Conservation (phyloP, 805 yeast species). For the Starmera amethionina region DNA sequence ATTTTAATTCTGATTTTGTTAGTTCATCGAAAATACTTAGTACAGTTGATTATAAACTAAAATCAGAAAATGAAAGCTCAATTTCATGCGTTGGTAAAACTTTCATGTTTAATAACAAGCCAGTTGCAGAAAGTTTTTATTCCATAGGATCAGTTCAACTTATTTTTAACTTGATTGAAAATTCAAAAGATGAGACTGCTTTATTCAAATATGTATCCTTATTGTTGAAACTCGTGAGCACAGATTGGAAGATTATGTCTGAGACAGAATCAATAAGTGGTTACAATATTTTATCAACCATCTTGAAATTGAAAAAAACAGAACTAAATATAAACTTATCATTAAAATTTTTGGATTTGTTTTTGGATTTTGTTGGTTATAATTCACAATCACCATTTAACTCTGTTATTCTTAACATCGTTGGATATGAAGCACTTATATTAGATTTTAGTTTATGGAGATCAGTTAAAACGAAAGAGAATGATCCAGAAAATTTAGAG, state of each 20-base stretch:
- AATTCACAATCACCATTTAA: constrained; percentile 38
- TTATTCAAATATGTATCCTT: constrained; percentile 27
- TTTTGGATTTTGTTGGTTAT: constrained; percentile 49
- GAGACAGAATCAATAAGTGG: constrained; percentile 57
- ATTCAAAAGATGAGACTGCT: constrained; percentile 23
- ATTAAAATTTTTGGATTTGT: constrained; percentile 35
- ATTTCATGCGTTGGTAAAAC: constrained; percentile 4
- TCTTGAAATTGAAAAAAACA: constrained; percentile 36
- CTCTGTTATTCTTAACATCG: constrained; percentile 45
- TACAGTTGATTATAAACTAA: background rate
- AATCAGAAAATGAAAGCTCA: constrained; percentile 1
- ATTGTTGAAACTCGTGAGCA: constrained; percentile 33
- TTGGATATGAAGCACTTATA: constrained; percentile 48
- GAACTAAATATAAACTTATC: constrained; percentile 19
- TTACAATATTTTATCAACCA: constrained; percentile 44
- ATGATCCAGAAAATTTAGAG: constrained; percentile 22
- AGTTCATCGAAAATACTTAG: background rate
- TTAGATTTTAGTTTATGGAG: constrained; percentile 58
- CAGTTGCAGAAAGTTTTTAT: constrained; percentile 14
- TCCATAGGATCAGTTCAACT: constrained; percentile 43
- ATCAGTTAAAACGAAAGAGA: constrained; percentile 5
- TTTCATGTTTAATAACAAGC: constrained; percentile 1
- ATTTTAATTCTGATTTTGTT: constrained; percentile 9
- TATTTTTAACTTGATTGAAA: constrained; percentile 36
- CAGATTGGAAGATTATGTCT: constrained; percentile 39